A percentile compares a stretch with the other conserved stretches of the same genome.
These are phyloP conservation scores for Acrodontium crateriforme DNA, from an alignment of 2,329 filamentous ascomycete species.

Conservation along the genomic window DNA sequence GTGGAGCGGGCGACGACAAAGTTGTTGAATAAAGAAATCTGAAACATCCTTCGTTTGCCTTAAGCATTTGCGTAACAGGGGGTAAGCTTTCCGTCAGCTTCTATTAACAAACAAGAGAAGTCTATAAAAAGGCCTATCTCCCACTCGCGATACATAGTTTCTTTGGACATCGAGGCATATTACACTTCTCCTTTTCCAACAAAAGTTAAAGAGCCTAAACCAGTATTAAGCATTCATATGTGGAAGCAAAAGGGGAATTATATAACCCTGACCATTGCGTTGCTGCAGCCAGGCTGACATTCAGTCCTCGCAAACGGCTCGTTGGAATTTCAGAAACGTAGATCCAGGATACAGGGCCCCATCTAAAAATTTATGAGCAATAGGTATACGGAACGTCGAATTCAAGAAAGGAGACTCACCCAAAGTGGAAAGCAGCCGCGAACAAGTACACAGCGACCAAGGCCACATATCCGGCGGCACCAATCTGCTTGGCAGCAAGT, in stretches of 20 bases:
- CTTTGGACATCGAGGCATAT: too few relatives aligned
- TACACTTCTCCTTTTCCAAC: too few relatives aligned
- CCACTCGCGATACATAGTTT: too few relatives aligned
- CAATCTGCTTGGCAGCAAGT: slow-evolving; percentile 38
- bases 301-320: slow-evolving; percentile 49
- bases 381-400: slow-evolving; percentile 40
- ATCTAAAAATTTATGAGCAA: not conserved
- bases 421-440: slow-evolving; percentile 50
- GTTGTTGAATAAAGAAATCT: too few relatives aligned
- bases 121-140: too few relatives aligned
- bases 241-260: not conserved
- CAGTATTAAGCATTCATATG: not conserved
- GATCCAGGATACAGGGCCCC: slow-evolving; percentile 54
- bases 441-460: slow-evolving; percentile 61
- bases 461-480: slow-evolving; percentile 54
- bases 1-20: slow-evolving; percentile 56
- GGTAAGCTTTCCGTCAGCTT: too few relatives aligned
- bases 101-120: too few relatives aligned
- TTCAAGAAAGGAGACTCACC: slow-evolving; percentile 55
- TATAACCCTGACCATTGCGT: slow-evolving; percentile 40
- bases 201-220: slow-evolving; percentile 54
- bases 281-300: slow-evolving; percentile 53
- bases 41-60: too few relatives aligned
- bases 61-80: too few relatives aligned
- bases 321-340: slow-evolving; percentile 58